phyloP scores from a whole-genome alignment of 2,329 filamentous ascomycete species.

The Hypoxylon sp. region DNA sequence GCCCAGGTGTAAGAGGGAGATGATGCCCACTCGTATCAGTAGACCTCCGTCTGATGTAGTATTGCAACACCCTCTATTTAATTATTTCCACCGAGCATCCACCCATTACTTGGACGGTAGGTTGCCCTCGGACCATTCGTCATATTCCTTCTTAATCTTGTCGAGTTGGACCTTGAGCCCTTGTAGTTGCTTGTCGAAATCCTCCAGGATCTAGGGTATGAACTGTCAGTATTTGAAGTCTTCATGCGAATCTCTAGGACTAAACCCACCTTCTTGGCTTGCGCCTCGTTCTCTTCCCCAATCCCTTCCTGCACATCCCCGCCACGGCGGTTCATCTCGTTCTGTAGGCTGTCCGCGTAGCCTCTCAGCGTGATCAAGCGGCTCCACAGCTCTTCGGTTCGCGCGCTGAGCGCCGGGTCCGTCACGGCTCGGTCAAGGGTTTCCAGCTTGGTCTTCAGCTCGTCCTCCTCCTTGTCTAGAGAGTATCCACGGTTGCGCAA shows the following conservation, averaged over 20 bases:
- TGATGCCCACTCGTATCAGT: slow-evolving; percentile 11
- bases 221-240: slow-evolving; percentile 28
- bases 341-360: slow-evolving; percentile 74
- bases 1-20: slow-evolving; percentile 13
- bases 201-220: slow-evolving; percentile 70
- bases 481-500: slow-evolving; percentile 83
- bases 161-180: slow-evolving; percentile 78
- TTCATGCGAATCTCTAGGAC: neutral
- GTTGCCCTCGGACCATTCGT: slow-evolving; percentile 61
- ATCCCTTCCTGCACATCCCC: slow-evolving; percentile 63
- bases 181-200: slow-evolving; percentile 81
- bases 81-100: neutral
- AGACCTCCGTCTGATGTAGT: slow-evolving; percentile 13
- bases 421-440: slow-evolving; percentile 73
- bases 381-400: slow-evolving; percentile 87
- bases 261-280: slow-evolving; percentile 73
- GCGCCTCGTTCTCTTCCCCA: slow-evolving; percentile 73
- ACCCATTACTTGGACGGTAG: slow-evolving; percentile 45
- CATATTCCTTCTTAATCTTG: slow-evolving; percentile 65
- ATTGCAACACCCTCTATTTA: slow-evolving; percentile 9
- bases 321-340: slow-evolving; percentile 75
- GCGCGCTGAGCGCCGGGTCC: slow-evolving; percentile 76
- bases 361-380: slow-evolving; percentile 77
- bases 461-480: slow-evolving; percentile 80
- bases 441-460: slow-evolving; percentile 75